phyloP scores from a whole-genome alignment of 2,329 filamentous ascomycete species.

The Penicillium glabrum region DNA sequence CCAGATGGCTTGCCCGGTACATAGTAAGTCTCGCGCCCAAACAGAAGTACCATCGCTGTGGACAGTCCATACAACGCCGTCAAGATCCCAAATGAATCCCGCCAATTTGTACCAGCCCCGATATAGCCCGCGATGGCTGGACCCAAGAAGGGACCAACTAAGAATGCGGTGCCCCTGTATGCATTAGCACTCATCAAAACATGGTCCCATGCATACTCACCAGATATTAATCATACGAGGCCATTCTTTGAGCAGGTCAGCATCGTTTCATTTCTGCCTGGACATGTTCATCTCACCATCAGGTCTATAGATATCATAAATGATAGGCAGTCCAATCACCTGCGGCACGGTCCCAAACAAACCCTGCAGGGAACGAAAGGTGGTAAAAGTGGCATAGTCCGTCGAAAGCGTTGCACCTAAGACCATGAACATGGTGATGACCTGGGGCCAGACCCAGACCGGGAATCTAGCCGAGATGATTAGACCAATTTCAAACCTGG shows the following conservation, averaged over 20 bases:
- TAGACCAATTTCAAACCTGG: neutral
- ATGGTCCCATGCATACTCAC: conserved; percentile 9
- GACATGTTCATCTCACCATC: conserved; percentile 14
- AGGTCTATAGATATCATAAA: conserved; percentile 39
- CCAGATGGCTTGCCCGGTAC: conserved; percentile 10
- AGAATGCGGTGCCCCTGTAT: conserved; percentile 35
- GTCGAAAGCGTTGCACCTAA: conserved; percentile 41
- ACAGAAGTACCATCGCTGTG: conserved; percentile 32
- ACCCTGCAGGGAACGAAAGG: conserved; percentile 39
- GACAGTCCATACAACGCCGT: conserved; percentile 38
- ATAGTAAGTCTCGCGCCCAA: conserved; percentile 38
- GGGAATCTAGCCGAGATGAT: conserved; percentile 31
- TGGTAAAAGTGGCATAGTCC: conserved; percentile 40
- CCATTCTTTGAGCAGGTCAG: conserved; percentile 27
- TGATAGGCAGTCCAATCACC: conserved; percentile 41
- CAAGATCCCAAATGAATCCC: conserved; percentile 34
- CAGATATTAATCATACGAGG: conserved; percentile 42
- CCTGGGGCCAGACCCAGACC: conserved; percentile 44
- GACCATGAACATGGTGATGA: conserved; percentile 41
- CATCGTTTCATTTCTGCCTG: neutral
- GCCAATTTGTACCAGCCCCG: conserved; percentile 32
- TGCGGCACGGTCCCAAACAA: conserved; percentile 41
- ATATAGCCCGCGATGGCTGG: conserved; percentile 41
- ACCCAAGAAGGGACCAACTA: conserved; percentile 39
- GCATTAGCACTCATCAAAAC: neutral